A percentile compares a stretch with the other conserved stretches of the same genome.
phyloP scores from a whole-genome alignment of 371 early-diverging fungal species.

The Lichtheimia ornata region DNA sequence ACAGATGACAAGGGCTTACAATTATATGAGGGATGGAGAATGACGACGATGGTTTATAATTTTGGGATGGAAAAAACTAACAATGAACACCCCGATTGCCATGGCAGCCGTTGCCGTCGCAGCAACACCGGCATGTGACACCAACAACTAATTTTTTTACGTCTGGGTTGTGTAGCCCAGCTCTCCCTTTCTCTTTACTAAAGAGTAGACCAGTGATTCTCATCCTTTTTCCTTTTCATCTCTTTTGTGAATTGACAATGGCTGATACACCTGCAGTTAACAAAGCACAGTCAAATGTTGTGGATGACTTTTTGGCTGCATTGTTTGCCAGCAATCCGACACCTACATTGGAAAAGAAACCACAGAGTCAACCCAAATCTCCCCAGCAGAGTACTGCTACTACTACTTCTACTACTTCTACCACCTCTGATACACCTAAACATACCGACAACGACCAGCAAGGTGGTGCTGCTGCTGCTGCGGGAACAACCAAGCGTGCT shows the following conservation, averaged over 20 bases:
- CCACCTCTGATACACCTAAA: not conserved
- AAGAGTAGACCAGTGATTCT: no score
- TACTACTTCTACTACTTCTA: not conserved
- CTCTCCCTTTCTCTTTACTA: no score
- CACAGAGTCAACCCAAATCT: constrained; percentile 12
- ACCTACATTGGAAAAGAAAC: constrained; percentile 44
- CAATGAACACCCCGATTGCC: no score
- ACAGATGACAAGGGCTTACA: no score
- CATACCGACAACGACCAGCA: constrained; percentile 3
- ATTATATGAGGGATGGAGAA: no score
- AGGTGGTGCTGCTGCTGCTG: not conserved
- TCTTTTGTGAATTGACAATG: not conserved
- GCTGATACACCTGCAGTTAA: constrained; percentile 6
- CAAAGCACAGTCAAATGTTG: constrained; percentile 32
- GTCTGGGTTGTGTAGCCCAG: no score
- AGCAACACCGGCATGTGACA: no score
- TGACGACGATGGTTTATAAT: no score
- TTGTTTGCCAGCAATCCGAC: constrained; percentile 52
- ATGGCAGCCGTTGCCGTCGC: no score
- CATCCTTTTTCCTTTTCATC: no score
- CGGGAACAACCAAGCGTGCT: constrained; percentile 15
- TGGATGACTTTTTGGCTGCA: constrained; percentile 51
- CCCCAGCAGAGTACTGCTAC: not conserved
- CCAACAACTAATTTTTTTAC: no score
- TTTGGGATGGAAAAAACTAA: no score